A percentile compares a stretch with the other conserved stretches of the same genome.
phyloP scores from a whole-genome alignment of 169 alveolate species.

The Babesia bovis region DNA sequence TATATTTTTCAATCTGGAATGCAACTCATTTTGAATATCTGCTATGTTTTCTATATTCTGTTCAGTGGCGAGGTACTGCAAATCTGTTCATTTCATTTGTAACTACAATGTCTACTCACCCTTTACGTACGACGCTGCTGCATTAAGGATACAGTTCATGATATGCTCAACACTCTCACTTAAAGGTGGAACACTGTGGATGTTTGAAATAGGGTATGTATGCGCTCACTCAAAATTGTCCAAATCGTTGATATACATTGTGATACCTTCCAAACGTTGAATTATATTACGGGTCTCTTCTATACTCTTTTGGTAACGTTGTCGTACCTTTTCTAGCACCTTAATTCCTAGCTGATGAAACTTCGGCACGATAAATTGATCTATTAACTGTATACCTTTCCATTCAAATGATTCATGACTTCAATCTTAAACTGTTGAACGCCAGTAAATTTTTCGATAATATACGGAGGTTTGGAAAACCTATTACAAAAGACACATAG shows the following conservation, averaged over 20 bases:
- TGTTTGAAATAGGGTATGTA: neutral
- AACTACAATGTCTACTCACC: neutral
- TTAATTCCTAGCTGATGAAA: neutral
- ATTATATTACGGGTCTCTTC: neutral
- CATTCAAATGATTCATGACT: neutral
- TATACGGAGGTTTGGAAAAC: neutral
- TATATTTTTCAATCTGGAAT: neutral
- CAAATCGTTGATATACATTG: neutral
- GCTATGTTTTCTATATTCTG: neutral
- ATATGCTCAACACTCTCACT: neutral
- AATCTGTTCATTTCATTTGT: neutral
- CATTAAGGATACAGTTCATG: neutral
- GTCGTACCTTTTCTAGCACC: neutral
- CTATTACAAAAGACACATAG: conserved; percentile 11
- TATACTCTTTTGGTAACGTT: neutral
- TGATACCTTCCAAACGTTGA: conserved; percentile 11
- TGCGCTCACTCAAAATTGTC: neutral
- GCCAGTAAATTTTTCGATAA: neutral
- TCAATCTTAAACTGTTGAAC: neutral
- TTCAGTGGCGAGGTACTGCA: neutral
- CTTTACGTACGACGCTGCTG: neutral
- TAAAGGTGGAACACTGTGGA: neutral
- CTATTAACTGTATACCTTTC: neutral
- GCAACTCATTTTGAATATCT: neutral
- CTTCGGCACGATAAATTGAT: neutral